phyloP scores from a whole-genome alignment of 2,329 filamentous ascomycete species.

The Pestalotiopsis sp. region DNA sequence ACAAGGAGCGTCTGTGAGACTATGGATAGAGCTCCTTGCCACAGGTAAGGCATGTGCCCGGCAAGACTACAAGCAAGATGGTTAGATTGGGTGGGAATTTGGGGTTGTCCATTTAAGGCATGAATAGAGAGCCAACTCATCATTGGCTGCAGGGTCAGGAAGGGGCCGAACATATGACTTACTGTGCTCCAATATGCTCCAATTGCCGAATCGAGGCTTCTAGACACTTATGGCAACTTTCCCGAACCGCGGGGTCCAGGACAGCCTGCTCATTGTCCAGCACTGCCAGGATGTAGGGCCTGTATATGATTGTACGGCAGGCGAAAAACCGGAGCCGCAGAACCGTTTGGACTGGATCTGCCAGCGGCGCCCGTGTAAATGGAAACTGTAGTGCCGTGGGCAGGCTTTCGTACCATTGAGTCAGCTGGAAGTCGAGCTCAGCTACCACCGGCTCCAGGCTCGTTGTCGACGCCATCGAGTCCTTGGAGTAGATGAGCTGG shows the following conservation, averaged over 20 bases:
- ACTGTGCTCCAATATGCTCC: conserved; percentile 77
- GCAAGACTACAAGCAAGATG: conserved; percentile 59
- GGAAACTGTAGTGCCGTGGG: conserved; percentile 76
- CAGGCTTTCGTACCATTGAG: conserved; percentile 81
- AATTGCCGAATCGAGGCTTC: conserved; percentile 79
- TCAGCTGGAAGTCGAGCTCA: conserved; percentile 79
- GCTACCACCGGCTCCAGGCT: conserved; percentile 76
- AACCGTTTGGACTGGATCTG: conserved; percentile 77
- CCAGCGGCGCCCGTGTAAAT: conserved; percentile 64
- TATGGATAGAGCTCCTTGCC: conserved; percentile 81
- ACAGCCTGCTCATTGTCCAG: conserved; percentile 75
- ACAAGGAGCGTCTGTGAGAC: conserved; percentile 79
- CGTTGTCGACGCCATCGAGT: conserved; percentile 68
- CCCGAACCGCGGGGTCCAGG: conserved; percentile 70
- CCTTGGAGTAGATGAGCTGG: conserved; percentile 77
- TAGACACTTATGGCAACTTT: conserved; percentile 78
- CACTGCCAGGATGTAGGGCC: conserved; percentile 79
- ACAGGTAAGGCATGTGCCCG: conserved; percentile 82
- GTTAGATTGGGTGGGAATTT: conserved; percentile 31
- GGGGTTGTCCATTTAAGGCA: conserved; percentile 1
- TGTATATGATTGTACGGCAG: conserved; percentile 83
- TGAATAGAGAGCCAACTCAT: neutral
- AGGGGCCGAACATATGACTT: conserved; percentile 35
- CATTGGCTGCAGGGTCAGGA: neutral
- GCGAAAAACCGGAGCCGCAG: conserved; percentile 79